A percentile compares a stretch with the other conserved stretches of the same genome.
Evolutionary conservation across 2,329 filamentous ascomycete species (phyloP).

Genomic region (Exutisphaerella laricina): DNA sequence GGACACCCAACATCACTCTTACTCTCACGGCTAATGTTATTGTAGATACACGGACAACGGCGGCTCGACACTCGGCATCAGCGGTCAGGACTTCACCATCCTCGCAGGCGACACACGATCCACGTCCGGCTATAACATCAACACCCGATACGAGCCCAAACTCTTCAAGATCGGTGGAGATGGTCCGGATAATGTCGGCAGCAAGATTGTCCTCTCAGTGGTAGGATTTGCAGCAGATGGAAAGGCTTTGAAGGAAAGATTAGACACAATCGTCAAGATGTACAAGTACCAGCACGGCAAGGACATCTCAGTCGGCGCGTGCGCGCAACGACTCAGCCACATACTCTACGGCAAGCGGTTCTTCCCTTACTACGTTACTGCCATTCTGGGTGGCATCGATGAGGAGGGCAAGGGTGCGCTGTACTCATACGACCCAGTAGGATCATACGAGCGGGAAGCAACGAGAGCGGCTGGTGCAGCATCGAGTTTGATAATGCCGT

Average conservation of each 20-base stretch:
- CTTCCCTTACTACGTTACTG: slow-evolving; percentile 97
- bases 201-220: slow-evolving; percentile 83
- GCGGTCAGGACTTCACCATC: slow-evolving; percentile 89
- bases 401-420: slow-evolving; percentile 91
- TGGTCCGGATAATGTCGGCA: slow-evolving; percentile 75
- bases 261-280: slow-evolving; percentile 96
- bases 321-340: slow-evolving; percentile 88
- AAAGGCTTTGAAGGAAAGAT: slow-evolving; percentile 83
- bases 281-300: slow-evolving; percentile 98
- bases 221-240: slow-evolving; percentile 96
- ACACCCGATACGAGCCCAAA: slow-evolving; percentile 91
- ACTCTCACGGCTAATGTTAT: slow-evolving; percentile 6
- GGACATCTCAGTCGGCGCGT: slow-evolving; percentile 88
- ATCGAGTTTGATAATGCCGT: slow-evolving; percentile 88
- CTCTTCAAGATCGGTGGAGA: slow-evolving; percentile 96
- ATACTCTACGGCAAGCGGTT: slow-evolving; percentile 97
- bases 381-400: slow-evolving; percentile 88
- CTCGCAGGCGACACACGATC: slow-evolving; percentile 95
- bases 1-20: slow-evolving; percentile 28
- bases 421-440: slow-evolving; percentile 96
- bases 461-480: slow-evolving; percentile 89
- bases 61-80: slow-evolving; percentile 90
- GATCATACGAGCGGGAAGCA: slow-evolving; percentile 95
- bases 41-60: slow-evolving; percentile 93
- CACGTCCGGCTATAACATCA: slow-evolving; percentile 97